Base-by-base conservation (phyloP, 2,329 filamentous ascomycete species). In the Epichloe uncinata region DNA sequence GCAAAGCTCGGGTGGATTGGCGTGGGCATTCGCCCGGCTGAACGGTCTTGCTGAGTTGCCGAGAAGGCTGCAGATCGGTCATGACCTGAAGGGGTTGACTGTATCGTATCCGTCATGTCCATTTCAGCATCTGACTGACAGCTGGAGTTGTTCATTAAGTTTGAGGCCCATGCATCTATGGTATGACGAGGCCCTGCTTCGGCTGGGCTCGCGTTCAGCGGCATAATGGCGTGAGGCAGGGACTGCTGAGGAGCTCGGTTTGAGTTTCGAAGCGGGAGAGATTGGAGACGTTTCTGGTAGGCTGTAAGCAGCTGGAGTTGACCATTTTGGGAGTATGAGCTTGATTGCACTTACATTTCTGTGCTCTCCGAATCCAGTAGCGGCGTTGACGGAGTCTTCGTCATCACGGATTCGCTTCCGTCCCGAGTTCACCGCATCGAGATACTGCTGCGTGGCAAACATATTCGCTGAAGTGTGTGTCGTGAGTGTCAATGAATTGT, bases 1-100 rank as follows among this genome's bases (percentile, higher is more conserved):
- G 74, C 73, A 57, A 81, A 81, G 47, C 65, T 76, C 52, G 74
- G 73, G 55, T 79, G 73, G 16, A 80, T 79, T 2, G 77, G 77
- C 2, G 78, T 80, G 2, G 77, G 77, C 62, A 80, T 73, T 45
- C 77, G 74, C 51, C 70, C 69, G 18, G 67, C 66, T 43, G 66
- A 30, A 16, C 37, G 36, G 26, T 50, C 36, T 11, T 52, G 43
- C 20, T 43, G 34, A 42, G 40, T 35, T 34, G 35, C 40, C 8
- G 44, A 22, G 8, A 37, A n/a, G 7, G 11, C 33, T 45, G 26
- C 47, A 16, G 56, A 55, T 45, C 57, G 58, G 49, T 53, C 52
- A 30, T 57, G 55, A 48, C 50, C 48, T 26, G 56, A 49, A 50
- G 55, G 51, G 18, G 48, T 16, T 9, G 54, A 52, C 16, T 49